Percentiles rank a stretch among this genome's conserved stretches.
phyloP scores from a whole-genome alignment of 1,284 basidiomycete species.

The Schizopora paradoxa region DNA sequence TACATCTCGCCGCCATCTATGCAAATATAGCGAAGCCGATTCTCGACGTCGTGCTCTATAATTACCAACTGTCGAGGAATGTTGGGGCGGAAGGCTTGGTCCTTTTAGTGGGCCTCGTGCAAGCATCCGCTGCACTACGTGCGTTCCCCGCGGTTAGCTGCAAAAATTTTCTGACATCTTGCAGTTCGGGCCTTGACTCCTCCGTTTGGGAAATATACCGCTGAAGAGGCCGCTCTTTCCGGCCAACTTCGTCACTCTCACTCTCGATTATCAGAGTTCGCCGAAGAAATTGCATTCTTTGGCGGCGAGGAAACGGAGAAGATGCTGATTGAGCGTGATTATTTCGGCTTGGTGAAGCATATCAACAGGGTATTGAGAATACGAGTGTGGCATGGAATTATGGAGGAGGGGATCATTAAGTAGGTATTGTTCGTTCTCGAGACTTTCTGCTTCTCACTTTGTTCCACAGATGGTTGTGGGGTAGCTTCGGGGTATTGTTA shows the following conservation, averaged over 20 bases:
- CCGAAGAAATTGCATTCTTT: slow-evolving; percentile 94
- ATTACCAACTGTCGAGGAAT: slow-evolving; percentile 91
- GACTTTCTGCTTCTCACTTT: slow-evolving; percentile 1
- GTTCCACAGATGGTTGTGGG: slow-evolving; percentile 71
- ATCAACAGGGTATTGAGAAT: slow-evolving; percentile 80
- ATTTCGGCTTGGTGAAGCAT: slow-evolving; percentile 85
- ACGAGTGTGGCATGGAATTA: slow-evolving; percentile 87
- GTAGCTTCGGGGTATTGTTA: slow-evolving; percentile 75
- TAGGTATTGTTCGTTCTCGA: slow-evolving; percentile 28
- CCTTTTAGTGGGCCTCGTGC: slow-evolving; percentile 80
- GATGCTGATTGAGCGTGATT: slow-evolving; percentile 87
- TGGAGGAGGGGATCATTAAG: slow-evolving; percentile 95
- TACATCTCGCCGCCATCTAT: slow-evolving; percentile 90
- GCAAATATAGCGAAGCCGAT: slow-evolving; percentile 91
- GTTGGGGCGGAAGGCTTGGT: slow-evolving; percentile 94
- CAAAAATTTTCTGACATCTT: background rate
- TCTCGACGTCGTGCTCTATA: slow-evolving; percentile 92
- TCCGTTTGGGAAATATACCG: slow-evolving; percentile 90
- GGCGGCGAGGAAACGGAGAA: slow-evolving; percentile 91
- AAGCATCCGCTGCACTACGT: slow-evolving; percentile 76
- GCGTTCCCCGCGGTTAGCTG: slow-evolving; percentile 30
- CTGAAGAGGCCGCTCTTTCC: slow-evolving; percentile 79
- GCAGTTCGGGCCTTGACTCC: slow-evolving; percentile 84
- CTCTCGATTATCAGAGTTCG: slow-evolving; percentile 88
- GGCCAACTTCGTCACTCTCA: slow-evolving; percentile 89